Evolutionary conservation across 768 basidiomycete species (phyloP), one percentile per base, ranked within the genome.

Genomic region (Mycena chlorophos): DNA sequence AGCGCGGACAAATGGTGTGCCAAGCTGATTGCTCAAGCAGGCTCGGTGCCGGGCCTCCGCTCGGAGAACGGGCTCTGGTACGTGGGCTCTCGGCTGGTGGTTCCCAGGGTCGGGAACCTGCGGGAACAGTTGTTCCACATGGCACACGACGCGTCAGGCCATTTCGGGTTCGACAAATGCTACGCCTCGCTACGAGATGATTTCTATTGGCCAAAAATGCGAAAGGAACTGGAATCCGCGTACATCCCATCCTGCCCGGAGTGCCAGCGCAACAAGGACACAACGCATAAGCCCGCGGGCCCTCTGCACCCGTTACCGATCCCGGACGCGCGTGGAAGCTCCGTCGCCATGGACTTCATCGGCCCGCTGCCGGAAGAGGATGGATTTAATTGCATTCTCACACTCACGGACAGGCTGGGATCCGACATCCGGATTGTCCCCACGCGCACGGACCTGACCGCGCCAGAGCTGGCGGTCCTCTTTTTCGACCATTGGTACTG

Each of bases 121-220:
- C 49, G 66, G 2, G 61, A 66, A 45, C 38, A 4, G 1, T 29
- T 72, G 0, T 74, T 68, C 51, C 61, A 58, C 0, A 47, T 71
- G 2, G 69, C 67, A 0, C 74, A 74, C 46, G 65, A 74, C 50
- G 27, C 51, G 0, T 49, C 69, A 0, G 71, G 71, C 0, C 71
- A 75, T 60, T 73, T 77, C 49, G 68, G 75, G 0, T 64, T 66
- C n/a, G 54, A 66, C 16, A 73, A 77, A 54, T 55, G 63, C 0
- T 73, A 72, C 48, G 63, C 38, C 0, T 4, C 59, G 0, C 45
- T 75, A 0, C 25, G 60, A 0, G 29, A 61, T 0, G 57, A 65
- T 1, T 75, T 64, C 52, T 74, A 68, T 39, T 69, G 71, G 72
- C 67, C 68, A 23, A 64, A 69, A 29, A 76, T 76, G 75, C 54